phyloP scores from a whole-genome alignment of 345 rosid species.

The Aquilaria yunnanensis region DNA sequence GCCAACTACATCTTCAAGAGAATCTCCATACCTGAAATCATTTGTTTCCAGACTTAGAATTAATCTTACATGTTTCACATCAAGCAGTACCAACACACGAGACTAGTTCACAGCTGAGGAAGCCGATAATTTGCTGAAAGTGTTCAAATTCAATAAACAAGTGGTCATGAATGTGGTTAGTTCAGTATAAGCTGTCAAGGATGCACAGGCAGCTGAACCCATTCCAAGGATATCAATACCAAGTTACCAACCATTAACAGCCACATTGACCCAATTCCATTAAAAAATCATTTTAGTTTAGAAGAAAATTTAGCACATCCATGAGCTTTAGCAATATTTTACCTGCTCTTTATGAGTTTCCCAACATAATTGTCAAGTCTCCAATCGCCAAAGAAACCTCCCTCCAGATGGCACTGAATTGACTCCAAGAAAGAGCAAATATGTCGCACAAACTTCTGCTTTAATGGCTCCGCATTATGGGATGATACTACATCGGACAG shows the following conservation, averaged over 20 bases:
- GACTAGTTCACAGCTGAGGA: too few relatives aligned
- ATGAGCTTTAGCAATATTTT: conserved; percentile 6
- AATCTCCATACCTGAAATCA: conserved; percentile 51
- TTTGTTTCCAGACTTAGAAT: conserved; percentile 4
- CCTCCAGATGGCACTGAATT: conserved; percentile 72
- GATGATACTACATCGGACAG: conserved; percentile 53
- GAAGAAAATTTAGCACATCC: neutral
- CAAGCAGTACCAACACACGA: neutral
- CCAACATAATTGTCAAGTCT: conserved; percentile 75
- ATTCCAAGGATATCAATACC: too few relatives aligned
- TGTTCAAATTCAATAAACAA: too few relatives aligned
- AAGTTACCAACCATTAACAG: too few relatives aligned
- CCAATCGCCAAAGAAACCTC: conserved; percentile 95
- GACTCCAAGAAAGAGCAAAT: conserved; percentile 70
- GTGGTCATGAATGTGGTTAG: too few relatives aligned
- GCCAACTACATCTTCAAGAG: conserved; percentile 56
- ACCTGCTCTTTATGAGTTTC: conserved; percentile 70
- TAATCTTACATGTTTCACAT: neutral
- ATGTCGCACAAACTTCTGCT: conserved; percentile 71
- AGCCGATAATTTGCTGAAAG: too few relatives aligned
- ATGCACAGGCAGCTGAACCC: too few relatives aligned
- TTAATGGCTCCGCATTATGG: conserved; percentile 33
- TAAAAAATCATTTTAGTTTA: too few relatives aligned
- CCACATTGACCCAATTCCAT: too few relatives aligned
- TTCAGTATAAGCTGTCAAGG: too few relatives aligned